phyloP scores from a whole-genome alignment of 1,284 basidiomycete genomes.

The Malassezia sp. region DNA sequence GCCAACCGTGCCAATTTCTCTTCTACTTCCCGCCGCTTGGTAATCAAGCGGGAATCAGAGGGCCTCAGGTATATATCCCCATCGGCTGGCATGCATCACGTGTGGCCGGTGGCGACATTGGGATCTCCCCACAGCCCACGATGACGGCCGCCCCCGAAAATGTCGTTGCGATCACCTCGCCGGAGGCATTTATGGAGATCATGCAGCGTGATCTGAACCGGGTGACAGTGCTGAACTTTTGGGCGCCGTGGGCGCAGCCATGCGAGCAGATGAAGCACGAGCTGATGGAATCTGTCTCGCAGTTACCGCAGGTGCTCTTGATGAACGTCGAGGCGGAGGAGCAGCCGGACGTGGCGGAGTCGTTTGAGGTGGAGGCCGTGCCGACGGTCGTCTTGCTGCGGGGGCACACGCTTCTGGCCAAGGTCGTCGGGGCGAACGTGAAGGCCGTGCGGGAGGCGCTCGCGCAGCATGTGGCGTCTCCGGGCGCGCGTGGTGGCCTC shows the following conservation, averaged over 20 bases:
- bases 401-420: slow-evolving; percentile 74
- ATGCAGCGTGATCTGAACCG: slow-evolving; percentile 40
- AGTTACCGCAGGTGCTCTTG: slow-evolving; percentile 61
- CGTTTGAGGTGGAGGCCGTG: slow-evolving; percentile 82
- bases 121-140: background rate
- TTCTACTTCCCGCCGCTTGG: too few relatives aligned
- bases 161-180: slow-evolving; percentile 38
- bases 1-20: too few relatives aligned
- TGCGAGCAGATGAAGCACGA: slow-evolving; percentile 45
- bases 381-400: slow-evolving; percentile 74
- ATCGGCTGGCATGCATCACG: background rate
- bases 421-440: slow-evolving; percentile 73
- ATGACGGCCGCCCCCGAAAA: slow-evolving; percentile 15
- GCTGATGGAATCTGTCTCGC: slow-evolving; percentile 54
- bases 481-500: slow-evolving; percentile 45
- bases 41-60: too few relatives aligned
- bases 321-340: slow-evolving; percentile 70
- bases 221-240: slow-evolving; percentile 44
- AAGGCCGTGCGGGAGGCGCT: slow-evolving; percentile 59
- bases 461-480: slow-evolving; percentile 48
- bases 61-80: background rate
- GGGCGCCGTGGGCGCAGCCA: slow-evolving; percentile 45
- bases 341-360: slow-evolving; percentile 78
- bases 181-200: slow-evolving; percentile 34
- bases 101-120: background rate